These are phyloP conservation scores for Avena insularis DNA, from an alignment of 176 grass and related monocot genomes.

Conservation along the genomic window DNA sequence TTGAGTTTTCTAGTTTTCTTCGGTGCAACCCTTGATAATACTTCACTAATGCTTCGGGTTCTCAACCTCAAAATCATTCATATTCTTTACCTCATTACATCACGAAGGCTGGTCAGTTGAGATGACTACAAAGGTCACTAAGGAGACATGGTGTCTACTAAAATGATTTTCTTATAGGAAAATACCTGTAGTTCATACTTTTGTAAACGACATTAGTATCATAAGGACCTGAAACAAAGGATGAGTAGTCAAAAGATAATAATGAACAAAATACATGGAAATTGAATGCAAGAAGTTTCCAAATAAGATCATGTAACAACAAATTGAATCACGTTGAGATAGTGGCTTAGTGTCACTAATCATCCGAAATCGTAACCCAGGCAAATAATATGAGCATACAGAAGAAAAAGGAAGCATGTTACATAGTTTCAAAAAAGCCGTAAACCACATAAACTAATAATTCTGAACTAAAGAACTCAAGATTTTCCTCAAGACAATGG, in stretches of 20 bases:
- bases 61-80: slow-evolving; percentile 52
- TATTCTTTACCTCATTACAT: too few relatives aligned
- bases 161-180: too few relatives aligned
- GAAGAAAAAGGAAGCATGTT: too few relatives aligned
- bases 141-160: too few relatives aligned
- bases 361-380: too few relatives aligned
- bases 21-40: slow-evolving; percentile 55
- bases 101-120: too few relatives aligned
- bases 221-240: slow-evolving; percentile 66
- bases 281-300: not conserved
- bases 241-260: slow-evolving; percentile 28
- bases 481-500: too few relatives aligned
- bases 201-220: slow-evolving; percentile 90
- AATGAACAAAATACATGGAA: not conserved
- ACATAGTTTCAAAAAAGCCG: too few relatives aligned
- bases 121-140: too few relatives aligned
- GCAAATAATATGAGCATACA: too few relatives aligned
- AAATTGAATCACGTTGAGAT: slow-evolving; percentile 13
- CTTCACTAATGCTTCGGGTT: slow-evolving; percentile 80
- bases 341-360: slow-evolving; percentile 4
- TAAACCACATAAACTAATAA: too few relatives aligned
- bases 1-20: slow-evolving; percentile 71
- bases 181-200: slow-evolving; percentile 14
- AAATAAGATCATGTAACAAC: not conserved
- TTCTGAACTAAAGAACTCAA: too few relatives aligned